These are phyloP conservation scores for Mycena venus DNA, from an alignment of 768 basidiomycete genomes.

Conservation along the genomic window DNA sequence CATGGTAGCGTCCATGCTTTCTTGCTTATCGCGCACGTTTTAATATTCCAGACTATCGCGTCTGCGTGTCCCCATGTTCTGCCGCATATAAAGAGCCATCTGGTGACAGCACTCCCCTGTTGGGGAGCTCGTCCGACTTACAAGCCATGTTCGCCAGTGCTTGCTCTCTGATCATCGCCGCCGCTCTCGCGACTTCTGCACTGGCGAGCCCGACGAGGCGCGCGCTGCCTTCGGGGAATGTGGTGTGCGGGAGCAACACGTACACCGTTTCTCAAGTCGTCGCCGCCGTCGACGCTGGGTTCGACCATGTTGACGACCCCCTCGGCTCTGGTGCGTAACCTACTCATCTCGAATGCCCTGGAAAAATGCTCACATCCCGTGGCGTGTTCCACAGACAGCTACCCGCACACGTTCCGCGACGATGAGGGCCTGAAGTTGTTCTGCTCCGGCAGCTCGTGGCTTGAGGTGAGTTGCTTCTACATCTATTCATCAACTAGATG, in stretches of 20 bases:
- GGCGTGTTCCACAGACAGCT: constrained; percentile 35
- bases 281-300: constrained; percentile 29
- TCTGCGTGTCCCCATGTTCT: too few relatives aligned
- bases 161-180: constrained; percentile 13
- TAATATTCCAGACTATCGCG: too few relatives aligned
- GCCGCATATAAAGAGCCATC: too few relatives aligned
- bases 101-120: too few relatives aligned
- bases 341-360: background rate
- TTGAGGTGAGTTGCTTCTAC: constrained; percentile 26
- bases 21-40: too few relatives aligned
- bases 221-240: constrained; percentile 35
- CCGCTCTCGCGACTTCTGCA: constrained; percentile 4
- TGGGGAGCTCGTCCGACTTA: too few relatives aligned
- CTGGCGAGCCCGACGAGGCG: constrained; percentile 24
- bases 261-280: constrained; percentile 35
- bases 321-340: constrained; percentile 33
- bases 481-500: too few relatives aligned
- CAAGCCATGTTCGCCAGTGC: constrained; percentile 23
- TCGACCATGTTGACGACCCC: constrained; percentile 29
- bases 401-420: constrained; percentile 38
- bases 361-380: too few relatives aligned
- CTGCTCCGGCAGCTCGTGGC: constrained; percentile 32
- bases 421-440: constrained; percentile 36
- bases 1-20: too few relatives aligned
- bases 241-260: constrained; percentile 34